These are phyloP conservation scores for Penicillium corylophilum DNA, from an alignment of 2,329 filamentous ascomycete species.

Conservation along the genomic window DNA sequence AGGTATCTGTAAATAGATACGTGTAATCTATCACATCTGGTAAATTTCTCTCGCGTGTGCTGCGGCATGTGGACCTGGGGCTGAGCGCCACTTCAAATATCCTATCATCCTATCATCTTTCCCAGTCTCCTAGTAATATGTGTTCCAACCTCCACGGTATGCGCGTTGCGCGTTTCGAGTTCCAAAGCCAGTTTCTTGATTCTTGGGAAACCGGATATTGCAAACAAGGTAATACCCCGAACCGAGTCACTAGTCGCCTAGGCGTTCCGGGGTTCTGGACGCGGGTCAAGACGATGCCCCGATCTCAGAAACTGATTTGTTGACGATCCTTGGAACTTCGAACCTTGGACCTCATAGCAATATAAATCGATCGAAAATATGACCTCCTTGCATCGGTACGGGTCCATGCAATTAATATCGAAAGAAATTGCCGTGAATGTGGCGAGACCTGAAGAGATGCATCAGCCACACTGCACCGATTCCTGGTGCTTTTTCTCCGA, in stretches of 20 bases:
- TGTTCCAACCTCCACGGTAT: background rate
- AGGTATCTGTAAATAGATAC: background rate
- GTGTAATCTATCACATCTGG: background rate
- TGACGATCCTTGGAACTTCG: background rate
- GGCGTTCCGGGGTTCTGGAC: constrained; percentile 15
- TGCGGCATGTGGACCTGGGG: constrained; percentile 22
- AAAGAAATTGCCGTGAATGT: background rate
- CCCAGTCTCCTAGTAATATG: background rate
- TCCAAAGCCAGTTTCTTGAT: no score
- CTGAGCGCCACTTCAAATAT: constrained; percentile 20
- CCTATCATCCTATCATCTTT: constrained; percentile 2
- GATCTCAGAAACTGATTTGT: background rate
- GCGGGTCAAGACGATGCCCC: constrained; percentile 12
- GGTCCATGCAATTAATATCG: background rate
- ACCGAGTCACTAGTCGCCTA: background rate
- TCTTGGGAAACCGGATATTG: no score
- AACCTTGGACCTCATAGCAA: background rate
- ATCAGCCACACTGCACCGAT: background rate
- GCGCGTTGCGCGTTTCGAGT: background rate
- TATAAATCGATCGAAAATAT: background rate
- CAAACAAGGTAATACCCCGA: background rate
- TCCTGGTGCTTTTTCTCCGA: constrained; percentile 4
- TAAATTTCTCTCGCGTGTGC: constrained; percentile 7
- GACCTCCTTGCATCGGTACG: background rate
- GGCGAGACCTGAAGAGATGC: background rate